Evolutionary conservation across 768 basidiomycete species (phyloP).

Genomic region (Pisolithus marmoratus): DNA sequence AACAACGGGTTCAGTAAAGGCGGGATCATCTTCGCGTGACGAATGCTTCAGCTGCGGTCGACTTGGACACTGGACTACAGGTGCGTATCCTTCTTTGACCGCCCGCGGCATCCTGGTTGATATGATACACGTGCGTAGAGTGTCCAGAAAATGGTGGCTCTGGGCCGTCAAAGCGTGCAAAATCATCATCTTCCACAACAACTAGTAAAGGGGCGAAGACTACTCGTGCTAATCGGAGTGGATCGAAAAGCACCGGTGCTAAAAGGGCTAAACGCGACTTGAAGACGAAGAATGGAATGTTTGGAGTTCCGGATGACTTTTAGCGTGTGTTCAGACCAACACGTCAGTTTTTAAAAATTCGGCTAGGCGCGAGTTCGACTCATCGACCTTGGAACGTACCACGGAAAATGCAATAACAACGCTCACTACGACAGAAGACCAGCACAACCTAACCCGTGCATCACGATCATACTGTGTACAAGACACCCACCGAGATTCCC

Average conservation of each 20-base stretch:
- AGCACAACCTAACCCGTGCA: too few species aligned
- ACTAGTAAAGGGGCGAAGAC: conserved; percentile 14
- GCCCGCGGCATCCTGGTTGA: not conserved
- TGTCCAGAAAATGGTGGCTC: conserved; percentile 18
- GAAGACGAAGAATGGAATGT: conserved; percentile 30
- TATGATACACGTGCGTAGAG: conserved; percentile 10
- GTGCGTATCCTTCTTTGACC: conserved; percentile 28
- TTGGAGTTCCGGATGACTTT: conserved; percentile 28
- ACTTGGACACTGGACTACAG: conserved; percentile 56
- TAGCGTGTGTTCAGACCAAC: conserved; percentile 1
- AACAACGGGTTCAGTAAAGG: conserved; percentile 1
- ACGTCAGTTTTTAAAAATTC: too few species aligned
- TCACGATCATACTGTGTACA: too few species aligned
- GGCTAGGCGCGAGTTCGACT: too few species aligned
- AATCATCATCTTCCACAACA: conserved; percentile 8
- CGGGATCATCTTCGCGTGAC: conserved; percentile 8
- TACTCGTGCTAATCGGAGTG: conserved; percentile 18
- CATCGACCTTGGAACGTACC: too few species aligned
- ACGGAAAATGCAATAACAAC: too few species aligned
- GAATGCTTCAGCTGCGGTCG: conserved; percentile 52
- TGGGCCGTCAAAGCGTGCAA: conserved; percentile 24
- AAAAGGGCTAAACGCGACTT: conserved; percentile 24
- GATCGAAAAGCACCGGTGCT: conserved; percentile 13
- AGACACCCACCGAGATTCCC: too few species aligned
- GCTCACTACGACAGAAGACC: too few species aligned